Conservation (phyloP, 2,329 filamentous ascomycete species). For the Cladobotryum protrusum region DNA sequence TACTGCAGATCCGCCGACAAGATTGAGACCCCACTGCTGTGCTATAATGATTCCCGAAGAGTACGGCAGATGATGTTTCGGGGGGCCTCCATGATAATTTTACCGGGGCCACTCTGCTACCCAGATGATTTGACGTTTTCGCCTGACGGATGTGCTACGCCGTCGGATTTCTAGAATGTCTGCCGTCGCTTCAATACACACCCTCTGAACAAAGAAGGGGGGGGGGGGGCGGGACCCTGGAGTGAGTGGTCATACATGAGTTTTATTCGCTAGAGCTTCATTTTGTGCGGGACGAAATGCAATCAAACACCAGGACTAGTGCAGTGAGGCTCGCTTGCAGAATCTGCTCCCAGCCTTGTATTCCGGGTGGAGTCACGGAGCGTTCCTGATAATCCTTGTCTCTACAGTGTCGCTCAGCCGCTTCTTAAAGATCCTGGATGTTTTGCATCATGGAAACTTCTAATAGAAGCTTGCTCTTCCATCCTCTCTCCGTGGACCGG, state of each 20-base stretch:
- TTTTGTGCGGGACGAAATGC: constrained; percentile 10
- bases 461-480: constrained; percentile 5
- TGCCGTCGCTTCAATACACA: constrained; percentile 4
- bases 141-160: constrained; percentile 14
- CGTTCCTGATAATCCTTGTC: not conserved
- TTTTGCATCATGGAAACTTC: constrained; percentile 3
- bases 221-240: not conserved
- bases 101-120: not conserved
- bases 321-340: constrained; percentile 14
- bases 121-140: constrained; percentile 8
- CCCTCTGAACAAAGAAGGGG: not conserved
- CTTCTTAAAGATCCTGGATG: not conserved
- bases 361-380: not conserved
- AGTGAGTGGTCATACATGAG: constrained; percentile 4
- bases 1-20: not conserved
- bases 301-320: constrained; percentile 20
- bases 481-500: not conserved
- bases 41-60: constrained; percentile 6
- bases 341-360: constrained; percentile 8
- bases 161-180: constrained; percentile 21
- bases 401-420: not conserved
- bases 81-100: constrained; percentile 1
- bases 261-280: constrained; percentile 1
- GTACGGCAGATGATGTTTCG: constrained; percentile 1
- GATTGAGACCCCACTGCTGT: not conserved